Evolutionary conservation across 352 stramenopile species (phyloP), one percentile per base, ranked within the genome.

Genomic region (Pythium utonaiense): DNA sequence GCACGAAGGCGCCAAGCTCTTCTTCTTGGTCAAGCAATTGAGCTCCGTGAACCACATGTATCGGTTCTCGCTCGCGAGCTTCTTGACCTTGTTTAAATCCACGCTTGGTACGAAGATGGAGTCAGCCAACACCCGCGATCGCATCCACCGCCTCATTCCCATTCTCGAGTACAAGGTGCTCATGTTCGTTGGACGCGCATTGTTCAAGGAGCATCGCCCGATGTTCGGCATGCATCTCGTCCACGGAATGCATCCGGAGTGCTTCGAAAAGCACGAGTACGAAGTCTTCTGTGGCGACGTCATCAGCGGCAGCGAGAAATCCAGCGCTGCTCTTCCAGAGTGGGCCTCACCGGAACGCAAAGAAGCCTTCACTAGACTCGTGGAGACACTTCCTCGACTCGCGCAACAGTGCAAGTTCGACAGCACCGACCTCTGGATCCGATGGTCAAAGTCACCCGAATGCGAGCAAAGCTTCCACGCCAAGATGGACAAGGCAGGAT

Each of bases 141-240:
- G 88, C 14, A 93, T 98, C 62, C 61, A 77, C 21, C 69, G 76
- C 0, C 73, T 98, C 3, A 83, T 95, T 2, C 82, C 89, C 6
- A 89, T 96, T 24, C 64, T 98, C 12, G 86, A 98, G 66, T 78
- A 76, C 53, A 93, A 93, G 45, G 68, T 96, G 10, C 75, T 98
- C 51, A 96, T 96, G 74, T 97, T 95, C 49, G 84, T 98, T 7
- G 91, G 90, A 1, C 87, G 94, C 19, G 80, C 86, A 13, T 68
- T 98, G 3, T 97, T 98, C 64, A 98, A 98, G 67, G 89, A 92
- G 45, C 89, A 98, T 50, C 77, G 93, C 0, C 80, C 88, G 1
- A 97, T 98, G 81, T 98, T 98, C 62, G 95, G 89, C 0, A 72
- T 98, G 59, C 95, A 98, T 38, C 59, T 98, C 14, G 89, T 98